A percentile compares a stretch with the other conserved stretches of the same genome.
phyloP scores from a whole-genome alignment of 106 monocot species.

The Acorus calamus region DNA sequence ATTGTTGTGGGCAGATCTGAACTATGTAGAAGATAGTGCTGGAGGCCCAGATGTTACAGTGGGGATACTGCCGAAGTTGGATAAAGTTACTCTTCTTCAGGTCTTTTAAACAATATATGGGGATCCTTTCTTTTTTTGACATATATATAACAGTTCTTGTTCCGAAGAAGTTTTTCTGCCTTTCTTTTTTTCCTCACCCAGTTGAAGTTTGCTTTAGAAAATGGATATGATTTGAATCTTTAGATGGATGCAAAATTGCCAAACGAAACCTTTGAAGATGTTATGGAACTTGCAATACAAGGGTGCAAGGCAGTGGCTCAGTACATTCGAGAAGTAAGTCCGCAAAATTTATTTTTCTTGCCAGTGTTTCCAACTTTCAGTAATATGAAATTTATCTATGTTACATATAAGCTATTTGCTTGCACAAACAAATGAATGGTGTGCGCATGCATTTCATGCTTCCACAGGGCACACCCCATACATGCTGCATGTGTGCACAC shows the following conservation, averaged over 20 bases:
- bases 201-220: too few species aligned
- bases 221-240: background rate
- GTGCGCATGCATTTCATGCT: too few species aligned
- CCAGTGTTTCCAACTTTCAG: background rate
- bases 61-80: constrained; percentile 72
- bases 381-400: background rate
- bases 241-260: constrained; percentile 73
- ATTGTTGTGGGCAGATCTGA: constrained; percentile 48
- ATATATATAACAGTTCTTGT: background rate
- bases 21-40: constrained; percentile 89
- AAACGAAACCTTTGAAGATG: constrained; percentile 72
- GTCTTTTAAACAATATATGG: constrained; percentile 11
- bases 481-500: too few species aligned
- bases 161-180: background rate
- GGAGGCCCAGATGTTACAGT: constrained; percentile 97
- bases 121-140: background rate
- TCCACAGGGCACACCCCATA: too few species aligned
- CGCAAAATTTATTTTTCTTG: background rate
- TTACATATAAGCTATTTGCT: background rate
- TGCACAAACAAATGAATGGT: background rate
- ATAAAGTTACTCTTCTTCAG: constrained; percentile 96
- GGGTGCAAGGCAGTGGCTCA: constrained; percentile 93
- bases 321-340: constrained; percentile 48
- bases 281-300: constrained; percentile 92
- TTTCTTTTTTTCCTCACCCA: background rate